Evolutionary conservation across 495 filamentous ascomycete genomes (phyloP).

Genomic region (Hypoxylon cercidicola): DNA sequence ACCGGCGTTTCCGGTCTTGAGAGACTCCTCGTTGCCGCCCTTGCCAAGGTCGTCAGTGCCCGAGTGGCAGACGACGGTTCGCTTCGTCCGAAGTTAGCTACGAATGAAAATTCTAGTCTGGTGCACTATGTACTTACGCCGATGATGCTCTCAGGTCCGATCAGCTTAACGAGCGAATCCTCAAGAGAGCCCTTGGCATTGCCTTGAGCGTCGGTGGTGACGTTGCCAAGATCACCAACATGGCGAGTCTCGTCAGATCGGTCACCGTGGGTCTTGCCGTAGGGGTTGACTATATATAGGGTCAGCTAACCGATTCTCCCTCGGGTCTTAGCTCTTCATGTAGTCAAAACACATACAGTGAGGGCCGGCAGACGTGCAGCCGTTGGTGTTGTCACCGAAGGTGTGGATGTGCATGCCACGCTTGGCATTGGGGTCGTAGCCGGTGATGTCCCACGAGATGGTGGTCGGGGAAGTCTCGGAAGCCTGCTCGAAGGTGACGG

Average conservation of each 20-base stretch:
- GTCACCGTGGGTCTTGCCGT: conserved; percentile 89
- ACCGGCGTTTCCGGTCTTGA: conserved; percentile 98
- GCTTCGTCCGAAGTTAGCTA: conserved; percentile 60
- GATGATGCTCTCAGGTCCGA: conserved; percentile 93
- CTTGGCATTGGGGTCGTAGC: conserved; percentile 93
- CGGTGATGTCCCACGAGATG: conserved; percentile 90
- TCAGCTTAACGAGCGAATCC: conserved; percentile 90
- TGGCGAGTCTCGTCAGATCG: conserved; percentile 84
- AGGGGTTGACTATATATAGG: conserved; percentile 82
- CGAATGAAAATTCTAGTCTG: background rate
- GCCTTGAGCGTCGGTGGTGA: conserved; percentile 92
- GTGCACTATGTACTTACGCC: conserved; percentile 71
- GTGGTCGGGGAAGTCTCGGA: conserved; percentile 82
- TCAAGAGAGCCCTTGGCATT: conserved; percentile 78
- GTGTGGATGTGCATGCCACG: conserved; percentile 98
- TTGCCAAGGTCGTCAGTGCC: conserved; percentile 96
- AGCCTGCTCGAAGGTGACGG: conserved; percentile 93
- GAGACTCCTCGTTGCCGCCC: conserved; percentile 89
- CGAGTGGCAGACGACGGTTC: conserved; percentile 92
- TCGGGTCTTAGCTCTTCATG: background rate
- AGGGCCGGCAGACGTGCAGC: conserved; percentile 96
- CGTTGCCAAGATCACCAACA: conserved; percentile 96
- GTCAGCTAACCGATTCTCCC: conserved; percentile 10
- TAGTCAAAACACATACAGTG: conserved; percentile 74
- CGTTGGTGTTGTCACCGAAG: conserved; percentile 99